phyloP scores from a whole-genome alignment of 179 eudicot species.

The Silene noctiflora region DNA sequence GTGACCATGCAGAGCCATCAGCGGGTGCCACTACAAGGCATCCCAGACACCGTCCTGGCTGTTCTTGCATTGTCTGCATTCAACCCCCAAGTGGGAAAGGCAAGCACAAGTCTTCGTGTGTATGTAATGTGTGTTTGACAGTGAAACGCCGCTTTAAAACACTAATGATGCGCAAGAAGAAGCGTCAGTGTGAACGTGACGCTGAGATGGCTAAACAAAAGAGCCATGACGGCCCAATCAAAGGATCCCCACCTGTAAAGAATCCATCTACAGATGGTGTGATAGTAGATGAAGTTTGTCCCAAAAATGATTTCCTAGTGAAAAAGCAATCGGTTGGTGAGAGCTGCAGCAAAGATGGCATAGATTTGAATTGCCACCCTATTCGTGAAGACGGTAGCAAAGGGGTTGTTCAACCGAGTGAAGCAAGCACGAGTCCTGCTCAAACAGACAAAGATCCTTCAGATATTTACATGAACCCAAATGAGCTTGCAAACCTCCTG shows the following conservation, averaged over 20 bases:
- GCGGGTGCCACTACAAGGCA: slow-evolving; percentile 73
- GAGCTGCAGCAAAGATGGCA: slow-evolving; percentile 41
- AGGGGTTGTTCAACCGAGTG: slow-evolving; percentile 26
- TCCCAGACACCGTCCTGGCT: slow-evolving; percentile 95
- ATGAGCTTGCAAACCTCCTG: slow-evolving; percentile 27
- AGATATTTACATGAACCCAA: slow-evolving; percentile 32
- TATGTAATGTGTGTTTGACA: slow-evolving; percentile 80
- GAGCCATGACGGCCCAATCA: slow-evolving; percentile 20
- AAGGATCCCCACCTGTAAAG: slow-evolving; percentile 23
- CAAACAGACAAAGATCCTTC: slow-evolving; percentile 35
- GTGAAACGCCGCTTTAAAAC: slow-evolving; percentile 89
- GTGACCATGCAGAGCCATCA: slow-evolving; percentile 61
- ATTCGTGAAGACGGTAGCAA: slow-evolving; percentile 55
- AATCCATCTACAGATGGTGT: slow-evolving; percentile 25
- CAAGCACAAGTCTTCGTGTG: slow-evolving; percentile 75
- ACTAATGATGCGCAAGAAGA: slow-evolving; percentile 77
- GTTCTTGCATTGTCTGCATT: slow-evolving; percentile 94
- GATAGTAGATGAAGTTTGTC: slow-evolving; percentile 24
- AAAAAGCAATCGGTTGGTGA: slow-evolving; percentile 33
- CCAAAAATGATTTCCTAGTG: slow-evolving; percentile 25
- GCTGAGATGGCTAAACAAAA: slow-evolving; percentile 51
- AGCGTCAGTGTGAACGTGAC: slow-evolving; percentile 53
- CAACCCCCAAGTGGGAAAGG: slow-evolving; percentile 98
- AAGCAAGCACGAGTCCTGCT: slow-evolving; percentile 36
- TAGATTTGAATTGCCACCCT: slow-evolving; percentile 79